Conservation (phyloP, 2,329 filamentous ascomycete species). For the Lojkania enalia region DNA sequence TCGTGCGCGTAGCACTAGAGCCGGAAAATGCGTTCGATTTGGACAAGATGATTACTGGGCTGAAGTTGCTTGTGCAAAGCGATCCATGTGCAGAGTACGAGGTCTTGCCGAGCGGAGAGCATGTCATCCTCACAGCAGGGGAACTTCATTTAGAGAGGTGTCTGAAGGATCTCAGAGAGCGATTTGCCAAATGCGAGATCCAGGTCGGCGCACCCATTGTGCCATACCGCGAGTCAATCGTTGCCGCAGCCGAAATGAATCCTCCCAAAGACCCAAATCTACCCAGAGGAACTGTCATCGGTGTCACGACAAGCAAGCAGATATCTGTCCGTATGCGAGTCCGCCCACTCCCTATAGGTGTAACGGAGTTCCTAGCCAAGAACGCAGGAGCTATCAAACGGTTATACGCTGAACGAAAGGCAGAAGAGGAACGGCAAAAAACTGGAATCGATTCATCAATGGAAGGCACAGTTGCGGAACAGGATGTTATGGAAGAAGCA, state of each 20-base stretch:
- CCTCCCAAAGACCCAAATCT: slow-evolving; percentile 82
- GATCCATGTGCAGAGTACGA: slow-evolving; percentile 97
- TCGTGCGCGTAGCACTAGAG: slow-evolving; percentile 94
- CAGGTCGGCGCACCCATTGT: slow-evolving; percentile 94
- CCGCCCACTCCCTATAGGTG: slow-evolving; percentile 73
- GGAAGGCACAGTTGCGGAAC: slow-evolving; percentile 56
- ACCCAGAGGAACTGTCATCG: slow-evolving; percentile 77
- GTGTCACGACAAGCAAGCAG: slow-evolving; percentile 81
- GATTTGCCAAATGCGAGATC: slow-evolving; percentile 92
- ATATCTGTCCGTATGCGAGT: slow-evolving; percentile 77
- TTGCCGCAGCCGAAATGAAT: slow-evolving; percentile 88
- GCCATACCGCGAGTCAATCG: slow-evolving; percentile 90
- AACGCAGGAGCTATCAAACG: slow-evolving; percentile 78
- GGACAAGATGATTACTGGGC: slow-evolving; percentile 89
- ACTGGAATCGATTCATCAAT: slow-evolving; percentile 35
- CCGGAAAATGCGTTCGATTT: slow-evolving; percentile 87
- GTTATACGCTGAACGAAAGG: slow-evolving; percentile 72
- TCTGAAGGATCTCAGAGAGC: slow-evolving; percentile 86
- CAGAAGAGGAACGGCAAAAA: slow-evolving; percentile 48
- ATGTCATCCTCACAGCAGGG: slow-evolving; percentile 90
- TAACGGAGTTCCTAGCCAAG: slow-evolving; percentile 84
- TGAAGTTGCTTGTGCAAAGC: slow-evolving; percentile 86
- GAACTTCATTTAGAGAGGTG: slow-evolving; percentile 94
- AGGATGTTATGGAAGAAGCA: slow-evolving; percentile 48
- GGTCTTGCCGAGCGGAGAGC: slow-evolving; percentile 88